A percentile compares a stretch with the other conserved stretches of the same genome.
Conservation (phyloP, 768 basidiomycete genomes). For the Termitomyces sp. region DNA sequence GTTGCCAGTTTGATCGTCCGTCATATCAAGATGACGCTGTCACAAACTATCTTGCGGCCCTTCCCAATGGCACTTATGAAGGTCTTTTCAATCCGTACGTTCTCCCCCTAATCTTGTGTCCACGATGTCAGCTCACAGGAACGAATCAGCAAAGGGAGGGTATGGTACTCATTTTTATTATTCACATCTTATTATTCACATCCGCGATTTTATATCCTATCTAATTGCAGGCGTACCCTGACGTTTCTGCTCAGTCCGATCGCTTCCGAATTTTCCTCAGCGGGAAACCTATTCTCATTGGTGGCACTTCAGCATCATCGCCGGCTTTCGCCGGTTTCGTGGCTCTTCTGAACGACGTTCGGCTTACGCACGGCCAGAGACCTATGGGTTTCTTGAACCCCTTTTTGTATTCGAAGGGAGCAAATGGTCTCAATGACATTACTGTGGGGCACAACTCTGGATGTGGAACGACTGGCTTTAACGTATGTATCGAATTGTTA, state of each 20-base stretch:
- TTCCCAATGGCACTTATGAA: slow-evolving; percentile 44
- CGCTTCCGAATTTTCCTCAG: slow-evolving; percentile 43
- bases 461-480: slow-evolving; percentile 64
- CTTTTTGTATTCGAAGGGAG: slow-evolving; percentile 42
- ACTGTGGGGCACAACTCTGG: slow-evolving; percentile 50
- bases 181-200: not conserved
- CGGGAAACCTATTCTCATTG: slow-evolving; percentile 34
- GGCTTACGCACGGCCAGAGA: slow-evolving; percentile 33
- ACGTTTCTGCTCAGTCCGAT: slow-evolving; percentile 57
- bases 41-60: slow-evolving; percentile 33
- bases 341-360: slow-evolving; percentile 61
- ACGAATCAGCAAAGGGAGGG: slow-evolving; percentile 40
- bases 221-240: slow-evolving; percentile 46
- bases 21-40: slow-evolving; percentile 47
- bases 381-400: slow-evolving; percentile 69
- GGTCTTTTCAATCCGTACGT: slow-evolving; percentile 59
- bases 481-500: slow-evolving; percentile 33
- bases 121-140: not conserved
- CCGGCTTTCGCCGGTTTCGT: slow-evolving; percentile 64
- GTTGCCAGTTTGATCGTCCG: slow-evolving; percentile 45
- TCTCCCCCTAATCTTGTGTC: not conserved
- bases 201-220: not conserved
- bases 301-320: slow-evolving; percentile 62
- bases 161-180: slow-evolving; percentile 22
- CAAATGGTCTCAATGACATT: slow-evolving; percentile 50